Evolutionary conservation across 2,329 filamentous ascomycete species (phyloP).

Genomic region (Didymella exigua): DNA sequence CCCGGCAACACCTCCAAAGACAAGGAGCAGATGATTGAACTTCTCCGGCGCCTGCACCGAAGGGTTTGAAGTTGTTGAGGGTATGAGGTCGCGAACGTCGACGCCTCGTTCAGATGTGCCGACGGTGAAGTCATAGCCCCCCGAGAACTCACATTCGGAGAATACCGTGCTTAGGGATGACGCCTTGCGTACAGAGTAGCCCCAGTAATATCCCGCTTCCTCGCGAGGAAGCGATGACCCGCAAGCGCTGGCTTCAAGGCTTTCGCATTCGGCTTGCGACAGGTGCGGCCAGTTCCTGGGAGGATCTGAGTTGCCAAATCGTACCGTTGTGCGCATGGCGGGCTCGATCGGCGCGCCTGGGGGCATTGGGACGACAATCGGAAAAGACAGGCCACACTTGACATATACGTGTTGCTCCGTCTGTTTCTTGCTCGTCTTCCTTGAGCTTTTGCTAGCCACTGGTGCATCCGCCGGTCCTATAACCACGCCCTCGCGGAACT

Average conservation of each 20-base stretch:
- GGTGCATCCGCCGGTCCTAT: slow-evolving; percentile 42
- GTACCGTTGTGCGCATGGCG: slow-evolving; percentile 75
- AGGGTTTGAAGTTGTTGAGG: slow-evolving; percentile 12
- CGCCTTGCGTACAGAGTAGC: slow-evolving; percentile 73
- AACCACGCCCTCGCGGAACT: slow-evolving; percentile 79
- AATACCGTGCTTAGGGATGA: slow-evolving; percentile 73
- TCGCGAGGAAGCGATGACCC: slow-evolving; percentile 72
- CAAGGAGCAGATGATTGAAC: slow-evolving; percentile 76
- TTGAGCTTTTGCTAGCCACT: slow-evolving; percentile 8
- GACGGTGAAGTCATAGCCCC: slow-evolving; percentile 81
- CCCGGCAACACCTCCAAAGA: slow-evolving; percentile 81
- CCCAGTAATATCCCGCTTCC: slow-evolving; percentile 85
- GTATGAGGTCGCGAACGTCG: slow-evolving; percentile 49
- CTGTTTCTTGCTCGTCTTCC: slow-evolving; percentile 49
- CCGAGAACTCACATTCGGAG: slow-evolving; percentile 74
- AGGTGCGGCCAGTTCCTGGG: slow-evolving; percentile 38
- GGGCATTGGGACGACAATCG: slow-evolving; percentile 60
- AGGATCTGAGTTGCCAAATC: slow-evolving; percentile 59
- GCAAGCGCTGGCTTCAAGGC: slow-evolving; percentile 63
- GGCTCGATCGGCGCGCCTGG: slow-evolving; percentile 60
- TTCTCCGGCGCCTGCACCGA: slow-evolving; percentile 36
- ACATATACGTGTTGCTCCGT: slow-evolving; percentile 48
- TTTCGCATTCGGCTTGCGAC: slow-evolving; percentile 28
- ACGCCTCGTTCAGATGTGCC: slow-evolving; percentile 81
- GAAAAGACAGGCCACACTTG: slow-evolving; percentile 56